Evolutionary conservation across 768 basidiomycete genomes (phyloP).

Genomic region (Kwoniella shandongensis): DNA sequence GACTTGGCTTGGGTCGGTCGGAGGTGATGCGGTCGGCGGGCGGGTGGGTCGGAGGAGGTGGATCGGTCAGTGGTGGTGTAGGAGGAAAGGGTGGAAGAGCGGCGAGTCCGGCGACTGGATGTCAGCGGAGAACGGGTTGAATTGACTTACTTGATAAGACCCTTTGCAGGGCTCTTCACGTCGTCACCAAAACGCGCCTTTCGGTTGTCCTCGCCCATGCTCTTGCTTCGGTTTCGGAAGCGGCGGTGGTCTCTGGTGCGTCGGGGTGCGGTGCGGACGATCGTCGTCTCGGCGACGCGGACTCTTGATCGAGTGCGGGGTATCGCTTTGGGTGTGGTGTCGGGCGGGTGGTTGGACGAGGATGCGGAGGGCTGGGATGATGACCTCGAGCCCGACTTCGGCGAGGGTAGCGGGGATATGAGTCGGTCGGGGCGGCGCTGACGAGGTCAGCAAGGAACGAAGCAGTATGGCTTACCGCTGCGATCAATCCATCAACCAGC

Average conservation of each 20-base stretch:
- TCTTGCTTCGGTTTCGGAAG: constrained; percentile 19
- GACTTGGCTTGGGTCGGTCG: constrained; percentile 6
- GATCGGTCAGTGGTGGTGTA: constrained; percentile 45
- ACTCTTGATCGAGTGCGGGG: constrained; percentile 13
- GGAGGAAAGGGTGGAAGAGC: constrained; percentile 40
- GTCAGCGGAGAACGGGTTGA: background rate
- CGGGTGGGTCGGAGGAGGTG: constrained; percentile 5
- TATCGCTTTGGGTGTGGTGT: constrained; percentile 1
- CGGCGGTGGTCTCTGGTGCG: constrained; percentile 8
- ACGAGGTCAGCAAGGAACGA: background rate
- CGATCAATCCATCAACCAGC: constrained; percentile 49
- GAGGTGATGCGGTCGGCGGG: constrained; percentile 6
- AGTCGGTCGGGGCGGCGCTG: constrained; percentile 11
- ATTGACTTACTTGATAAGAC: constrained; percentile 19
- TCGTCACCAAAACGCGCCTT: constrained; percentile 43
- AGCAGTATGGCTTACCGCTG: constrained; percentile 35
- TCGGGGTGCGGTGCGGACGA: constrained; percentile 17
- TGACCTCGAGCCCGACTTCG: constrained; percentile 12
- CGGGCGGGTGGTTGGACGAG: no score
- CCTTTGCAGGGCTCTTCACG: constrained; percentile 42
- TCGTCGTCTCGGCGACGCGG: constrained; percentile 13
- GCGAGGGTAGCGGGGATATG: constrained; percentile 17
- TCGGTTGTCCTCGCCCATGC: constrained; percentile 23
- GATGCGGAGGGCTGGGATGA: constrained; percentile 20
- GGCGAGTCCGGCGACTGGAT: constrained; percentile 17